A percentile compares a stretch with the other conserved stretches of the same genome.
Conservation (phyloP, 805 yeast genomes). For the Wickerhamomyces rabaulensis region DNA sequence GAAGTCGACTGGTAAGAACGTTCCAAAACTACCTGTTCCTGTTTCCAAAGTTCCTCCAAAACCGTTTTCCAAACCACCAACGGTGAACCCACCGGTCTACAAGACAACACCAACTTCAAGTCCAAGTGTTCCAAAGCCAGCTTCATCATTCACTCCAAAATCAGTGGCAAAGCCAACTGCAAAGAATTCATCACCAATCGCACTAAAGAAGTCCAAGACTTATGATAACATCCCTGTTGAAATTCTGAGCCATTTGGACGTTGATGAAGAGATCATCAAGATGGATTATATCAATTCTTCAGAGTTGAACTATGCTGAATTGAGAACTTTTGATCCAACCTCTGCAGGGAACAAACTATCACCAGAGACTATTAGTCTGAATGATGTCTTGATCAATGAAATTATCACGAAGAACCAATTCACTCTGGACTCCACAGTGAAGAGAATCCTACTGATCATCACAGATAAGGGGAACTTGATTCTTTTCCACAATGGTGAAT, state of each 20-base stretch:
- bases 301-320: constrained; percentile 11
- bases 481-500: constrained; percentile 21
- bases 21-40: background rate
- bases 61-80: constrained; percentile 6
- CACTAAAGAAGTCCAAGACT: background rate
- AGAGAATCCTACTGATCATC: constrained; percentile 26
- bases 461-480: constrained; percentile 30
- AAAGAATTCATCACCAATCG: background rate
- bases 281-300: constrained; percentile 19
- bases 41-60: background rate
- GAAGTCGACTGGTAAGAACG: background rate
- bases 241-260: background rate
- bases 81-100: constrained; percentile 5
- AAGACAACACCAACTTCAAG: background rate
- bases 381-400: constrained; percentile 27
- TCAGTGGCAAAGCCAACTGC: background rate
- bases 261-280: constrained; percentile 19
- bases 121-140: background rate
- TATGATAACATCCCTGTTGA: constrained; percentile 3
- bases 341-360: background rate
- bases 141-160: background rate
- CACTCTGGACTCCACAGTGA: constrained; percentile 16
- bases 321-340: constrained; percentile 1
- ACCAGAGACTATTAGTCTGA: constrained; percentile 10
- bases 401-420: constrained; percentile 24